Base-by-base conservation (phyloP, 345 rosid genomes). In the Durio zibethinus region DNA sequence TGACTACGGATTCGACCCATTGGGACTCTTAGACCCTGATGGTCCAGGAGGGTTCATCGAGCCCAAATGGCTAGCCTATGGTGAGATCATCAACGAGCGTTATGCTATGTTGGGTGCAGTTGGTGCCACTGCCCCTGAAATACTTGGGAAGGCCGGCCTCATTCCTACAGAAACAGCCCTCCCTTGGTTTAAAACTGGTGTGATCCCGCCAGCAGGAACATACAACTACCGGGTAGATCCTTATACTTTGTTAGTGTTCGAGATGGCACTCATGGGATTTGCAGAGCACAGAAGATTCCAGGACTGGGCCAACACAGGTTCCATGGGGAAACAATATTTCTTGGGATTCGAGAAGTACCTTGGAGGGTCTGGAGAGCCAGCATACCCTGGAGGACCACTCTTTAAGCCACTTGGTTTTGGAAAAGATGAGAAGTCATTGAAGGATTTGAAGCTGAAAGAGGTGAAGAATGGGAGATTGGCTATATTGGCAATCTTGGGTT, bases 201-300 rank as follows among this genome's bases (percentile, higher is more conserved):
- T 96, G 62, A 87, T 96, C 85, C 99, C 99, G 9, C 98, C 97
- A 0, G 99, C 99, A 0, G 98, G 99, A 6, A 93, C 97, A 70
- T 96, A 93, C 89, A 79, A 10, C 85, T 96, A 96, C 86, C 93
- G 99, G 99, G 99, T 98, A 40, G 98, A 96, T 80, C 80, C 85
- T 33, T 96, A 89, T 88, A 96, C 98, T 1, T 86, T 96, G 29
- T 93, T 96, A n/a, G 97, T 96, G 11, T n/a, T 96, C 0, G 99
- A 96, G 77, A 82, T 96, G 99, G 99, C 97, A 11, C 84, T 93
- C 29, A 87, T 96, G 97, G 99, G 99, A 9, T 96, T 96, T 25
- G 98, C 99, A 0, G 99, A 96, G 87, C 99, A 96, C 94, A 61
- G 97, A 72, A 92, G 99, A 78, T 83, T 92, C 81, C 99, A 93